Conservation (phyloP, 2,329 filamentous ascomycete genomes). For the Fusarium graminum region DNA sequence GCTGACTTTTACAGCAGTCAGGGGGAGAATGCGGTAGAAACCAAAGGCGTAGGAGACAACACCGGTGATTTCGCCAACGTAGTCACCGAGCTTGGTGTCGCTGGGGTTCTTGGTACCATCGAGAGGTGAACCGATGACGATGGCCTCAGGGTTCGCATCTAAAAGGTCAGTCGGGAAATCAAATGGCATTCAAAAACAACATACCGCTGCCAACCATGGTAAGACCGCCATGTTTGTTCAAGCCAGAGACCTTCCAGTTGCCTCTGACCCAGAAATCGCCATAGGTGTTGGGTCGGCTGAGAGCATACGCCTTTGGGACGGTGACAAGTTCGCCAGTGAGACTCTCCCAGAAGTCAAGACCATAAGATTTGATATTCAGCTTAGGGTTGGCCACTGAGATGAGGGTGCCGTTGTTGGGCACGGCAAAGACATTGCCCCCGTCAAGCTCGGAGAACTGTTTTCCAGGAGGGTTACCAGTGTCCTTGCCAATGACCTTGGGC, state of each 20-base stretch:
- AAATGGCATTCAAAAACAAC: conserved; percentile 1
- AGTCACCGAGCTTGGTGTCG: conserved; percentile 73
- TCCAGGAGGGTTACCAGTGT: conserved; percentile 69
- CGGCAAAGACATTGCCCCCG: conserved; percentile 72
- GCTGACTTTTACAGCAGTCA: conserved; percentile 66
- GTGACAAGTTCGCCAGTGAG: conserved; percentile 76
- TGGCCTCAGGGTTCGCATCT: conserved; percentile 78
- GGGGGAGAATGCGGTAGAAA: conserved; percentile 76
- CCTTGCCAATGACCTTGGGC: conserved; percentile 71
- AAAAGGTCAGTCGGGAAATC: conserved; percentile 20
- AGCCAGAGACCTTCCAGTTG: conserved; percentile 72
- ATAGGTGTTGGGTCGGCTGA: conserved; percentile 72
- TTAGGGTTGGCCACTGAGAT: conserved; percentile 71
- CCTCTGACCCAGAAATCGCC: conserved; percentile 79
- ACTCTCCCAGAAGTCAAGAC: conserved; percentile 81
- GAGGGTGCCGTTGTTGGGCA: conserved; percentile 72
- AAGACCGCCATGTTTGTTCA: conserved; percentile 73
- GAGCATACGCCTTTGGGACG: conserved; percentile 66
- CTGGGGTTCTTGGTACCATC: conserved; percentile 73
- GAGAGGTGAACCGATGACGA: conserved; percentile 73
- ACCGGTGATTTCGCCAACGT: conserved; percentile 75
- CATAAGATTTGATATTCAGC: conserved; percentile 71
- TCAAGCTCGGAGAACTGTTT: conserved; percentile 73
- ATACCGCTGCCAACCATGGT: conserved; percentile 70
- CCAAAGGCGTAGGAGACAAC: conserved; percentile 75